Evolutionary conservation across 371 early-diverging fungal species (phyloP), one percentile per base, ranked within the genome.

Genomic region (Rhizopus arrhizus): DNA sequence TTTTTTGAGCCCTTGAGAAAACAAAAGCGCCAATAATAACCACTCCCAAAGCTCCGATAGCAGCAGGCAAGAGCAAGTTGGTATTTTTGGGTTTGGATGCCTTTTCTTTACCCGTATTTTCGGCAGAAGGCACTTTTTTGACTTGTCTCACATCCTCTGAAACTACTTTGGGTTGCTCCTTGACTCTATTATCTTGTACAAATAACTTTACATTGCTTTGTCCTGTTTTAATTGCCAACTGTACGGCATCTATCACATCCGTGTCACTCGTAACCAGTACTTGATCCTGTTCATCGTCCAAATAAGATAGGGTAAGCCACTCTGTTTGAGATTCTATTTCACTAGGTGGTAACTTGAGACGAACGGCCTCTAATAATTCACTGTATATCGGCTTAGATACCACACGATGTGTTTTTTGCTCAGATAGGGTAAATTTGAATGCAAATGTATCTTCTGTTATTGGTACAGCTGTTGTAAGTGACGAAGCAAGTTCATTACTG

Each of bases 261-360:
- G 84, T 80, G 58, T 91, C 89, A 48, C 84, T 78, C 13, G 85
- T 82, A 64, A 95, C 77, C 58, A 87, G 74, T 15, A 95, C 89
- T 47, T 85, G 70, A 64, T 95, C 96, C 53, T 89, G 82, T 45
- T 95, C 96, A 54, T 95, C 95, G 66, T 95, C 96, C 59, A 90
- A 51, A 70, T 95, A 95, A 2, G 85, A 87, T 22, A 95, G 70
- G 12, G 78, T 85, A 32, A 87, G 70, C 77, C 76, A 73, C 13
- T 70, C 72, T 10, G 53, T 47, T 22, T 22, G 22, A 22, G 15
- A 43, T 11, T 36, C 36, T 36, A 11, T 36, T 34, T 64, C 54
- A 35, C 66, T 64, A 3, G 55, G 53, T 36, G 62, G 52, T 12
- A 73, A 34, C 45, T 75, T 78, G 9, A 60, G 56, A 8, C 72